These are phyloP conservation scores for Cyberlindnera meyerae DNA, from an alignment of 805 yeast species.

Conservation along the genomic window DNA sequence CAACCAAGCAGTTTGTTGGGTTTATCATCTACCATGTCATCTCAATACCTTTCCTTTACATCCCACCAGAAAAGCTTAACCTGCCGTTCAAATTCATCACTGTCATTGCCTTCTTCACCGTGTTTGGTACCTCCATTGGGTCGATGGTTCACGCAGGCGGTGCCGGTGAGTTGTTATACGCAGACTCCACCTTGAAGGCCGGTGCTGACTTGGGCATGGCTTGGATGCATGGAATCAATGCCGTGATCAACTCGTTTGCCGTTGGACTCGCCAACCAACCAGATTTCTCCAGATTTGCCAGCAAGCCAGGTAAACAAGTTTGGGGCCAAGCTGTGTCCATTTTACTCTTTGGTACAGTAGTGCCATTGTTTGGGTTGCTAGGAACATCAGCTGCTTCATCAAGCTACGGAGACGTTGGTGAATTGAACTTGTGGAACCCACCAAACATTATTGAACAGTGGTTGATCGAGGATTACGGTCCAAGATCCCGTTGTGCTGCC, in stretches of 20 bases:
- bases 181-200: conserved; percentile 23
- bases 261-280: conserved; percentile 30
- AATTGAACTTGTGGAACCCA: conserved; percentile 41
- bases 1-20: conserved; percentile 37
- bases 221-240: conserved; percentile 28
- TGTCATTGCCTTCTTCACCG: conserved; percentile 28
- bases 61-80: conserved; percentile 31
- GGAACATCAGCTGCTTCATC: conserved; percentile 39
- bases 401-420: conserved; percentile 32
- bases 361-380: conserved; percentile 43
- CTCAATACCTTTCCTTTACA: conserved; percentile 25
- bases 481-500: conserved; percentile 42
- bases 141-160: conserved; percentile 29
- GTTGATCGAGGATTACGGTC: conserved; percentile 34
- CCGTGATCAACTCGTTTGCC: conserved; percentile 27
- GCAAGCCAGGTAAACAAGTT: conserved; percentile 32
- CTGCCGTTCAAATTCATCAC: conserved; percentile 27
- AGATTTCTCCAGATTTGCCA: conserved; percentile 35
- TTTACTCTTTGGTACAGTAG: conserved; percentile 35
- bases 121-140: conserved; percentile 34
- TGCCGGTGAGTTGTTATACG: conserved; percentile 29
- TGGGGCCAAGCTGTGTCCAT: conserved; percentile 35
- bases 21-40: conserved; percentile 37
- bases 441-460: conserved; percentile 36
- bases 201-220: conserved; percentile 29